Percentiles rank a stretch among this genome's conserved stretches.
Evolutionary conservation across 2,329 filamentous ascomycete genomes (phyloP).

Genomic region (Chalaropsis ovoidea): DNA sequence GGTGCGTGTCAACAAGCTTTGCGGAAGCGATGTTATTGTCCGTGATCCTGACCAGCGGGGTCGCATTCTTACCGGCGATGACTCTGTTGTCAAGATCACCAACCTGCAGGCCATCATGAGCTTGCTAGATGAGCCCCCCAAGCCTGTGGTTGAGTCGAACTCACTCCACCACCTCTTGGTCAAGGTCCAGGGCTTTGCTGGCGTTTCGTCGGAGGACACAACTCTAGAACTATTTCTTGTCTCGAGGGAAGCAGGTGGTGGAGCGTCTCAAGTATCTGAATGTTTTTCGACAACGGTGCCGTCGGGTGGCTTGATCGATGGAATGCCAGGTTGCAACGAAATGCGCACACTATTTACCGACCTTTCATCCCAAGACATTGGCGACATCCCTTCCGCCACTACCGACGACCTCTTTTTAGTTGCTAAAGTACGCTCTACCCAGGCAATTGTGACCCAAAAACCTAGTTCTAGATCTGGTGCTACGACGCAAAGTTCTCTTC

Average conservation of each 20-base stretch:
- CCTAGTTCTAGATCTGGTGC: constrained; percentile 45
- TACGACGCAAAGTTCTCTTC: constrained; percentile 37
- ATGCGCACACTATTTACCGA: constrained; percentile 83
- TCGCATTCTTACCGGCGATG: constrained; percentile 78
- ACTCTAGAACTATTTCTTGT: constrained; percentile 70
- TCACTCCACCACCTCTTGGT: constrained; percentile 72
- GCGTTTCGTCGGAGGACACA: constrained; percentile 63
- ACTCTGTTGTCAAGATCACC: constrained; percentile 85
- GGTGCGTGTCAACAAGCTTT: constrained; percentile 85
- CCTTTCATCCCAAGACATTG: constrained; percentile 64
- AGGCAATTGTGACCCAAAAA: constrained; percentile 39
- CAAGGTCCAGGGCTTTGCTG: constrained; percentile 72
- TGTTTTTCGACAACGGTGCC: constrained; percentile 70
- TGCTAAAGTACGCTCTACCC: constrained; percentile 60
- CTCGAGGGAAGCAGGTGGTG: constrained; percentile 54
- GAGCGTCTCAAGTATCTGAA: constrained; percentile 64
- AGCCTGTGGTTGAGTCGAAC: constrained; percentile 54
- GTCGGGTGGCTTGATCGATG: constrained; percentile 59
- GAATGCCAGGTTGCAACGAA: constrained; percentile 53
- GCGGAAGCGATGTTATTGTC: constrained; percentile 89
- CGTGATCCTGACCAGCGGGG: constrained; percentile 76
- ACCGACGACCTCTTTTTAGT: constrained; percentile 73
- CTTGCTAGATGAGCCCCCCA: constrained; percentile 72
- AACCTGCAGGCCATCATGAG: constrained; percentile 94
- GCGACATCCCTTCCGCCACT: constrained; percentile 51